Evolutionary conservation across 1,284 basidiomycete genomes (phyloP).

Genomic region (Microbotryomycetes sp.): DNA sequence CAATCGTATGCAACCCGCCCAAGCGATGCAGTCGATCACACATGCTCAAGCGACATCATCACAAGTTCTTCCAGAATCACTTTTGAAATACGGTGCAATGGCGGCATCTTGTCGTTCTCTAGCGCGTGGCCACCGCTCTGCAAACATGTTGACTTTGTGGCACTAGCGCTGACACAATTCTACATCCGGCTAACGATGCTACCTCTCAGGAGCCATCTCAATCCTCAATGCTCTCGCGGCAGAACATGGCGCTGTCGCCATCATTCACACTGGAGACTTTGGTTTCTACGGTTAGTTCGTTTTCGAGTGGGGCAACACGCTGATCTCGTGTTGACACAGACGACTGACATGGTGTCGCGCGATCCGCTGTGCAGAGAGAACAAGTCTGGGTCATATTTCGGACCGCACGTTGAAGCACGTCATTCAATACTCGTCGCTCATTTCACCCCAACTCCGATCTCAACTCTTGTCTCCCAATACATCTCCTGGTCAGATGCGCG

Average conservation of each 20-base stretch:
- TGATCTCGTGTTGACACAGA: background rate
- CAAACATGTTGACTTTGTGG: background rate
- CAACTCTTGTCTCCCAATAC: constrained; percentile 50
- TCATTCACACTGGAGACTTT: constrained; percentile 99
- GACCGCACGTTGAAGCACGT: constrained; percentile 73
- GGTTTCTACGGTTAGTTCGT: constrained; percentile 76
- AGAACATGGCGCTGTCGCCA: constrained; percentile 81
- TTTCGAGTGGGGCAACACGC: background rate
- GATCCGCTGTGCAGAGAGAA: constrained; percentile 17
- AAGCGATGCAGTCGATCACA: no score
- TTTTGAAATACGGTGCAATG: no score
- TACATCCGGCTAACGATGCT: constrained; percentile 2
- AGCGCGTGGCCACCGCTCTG: no score
- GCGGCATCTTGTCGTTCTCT: no score
- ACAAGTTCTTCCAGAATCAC: no score
- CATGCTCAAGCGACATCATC: no score
- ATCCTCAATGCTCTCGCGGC: constrained; percentile 83
- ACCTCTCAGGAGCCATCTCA: constrained; percentile 57
- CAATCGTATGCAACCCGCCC: no score
- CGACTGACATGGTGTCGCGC: no score
- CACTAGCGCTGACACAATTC: constrained; percentile 3
- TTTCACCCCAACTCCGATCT: constrained; percentile 70
- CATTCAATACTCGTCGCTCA: constrained; percentile 95
- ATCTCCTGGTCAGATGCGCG: constrained; percentile 29
- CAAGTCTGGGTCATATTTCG: constrained; percentile 34